phyloP scores from a whole-genome alignment of 192 early-diverging fungal genomes.

The Podila epigama region DNA sequence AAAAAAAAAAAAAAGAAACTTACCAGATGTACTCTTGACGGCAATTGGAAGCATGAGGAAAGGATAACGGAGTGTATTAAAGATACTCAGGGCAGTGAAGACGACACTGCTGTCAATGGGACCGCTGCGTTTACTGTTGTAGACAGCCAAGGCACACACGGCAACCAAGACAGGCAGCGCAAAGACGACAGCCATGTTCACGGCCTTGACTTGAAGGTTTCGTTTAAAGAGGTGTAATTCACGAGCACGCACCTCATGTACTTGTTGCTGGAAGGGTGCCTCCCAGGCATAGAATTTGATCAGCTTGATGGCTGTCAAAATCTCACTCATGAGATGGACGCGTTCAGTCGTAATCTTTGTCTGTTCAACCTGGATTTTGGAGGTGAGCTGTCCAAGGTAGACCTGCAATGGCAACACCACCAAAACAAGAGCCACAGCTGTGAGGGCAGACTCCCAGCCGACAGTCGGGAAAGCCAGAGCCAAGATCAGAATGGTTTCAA shows the following conservation, averaged over 20 bases:
- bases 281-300: conserved; percentile 72
- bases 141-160: conserved; percentile 40
- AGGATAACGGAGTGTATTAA: conserved; percentile 55
- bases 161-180: conserved; percentile 45
- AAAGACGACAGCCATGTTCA: conserved; percentile 72
- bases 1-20: neutral
- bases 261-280: conserved; percentile 40
- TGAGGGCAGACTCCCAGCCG: conserved; percentile 47
- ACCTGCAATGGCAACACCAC: conserved; percentile 65
- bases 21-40: conserved; percentile 41
- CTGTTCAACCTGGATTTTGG: conserved; percentile 48
- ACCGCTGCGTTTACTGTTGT: conserved; percentile 32
- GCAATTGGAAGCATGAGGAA: conserved; percentile 53
- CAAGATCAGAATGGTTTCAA: conserved; percentile 59
- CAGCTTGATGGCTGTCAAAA: conserved; percentile 62
- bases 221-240: conserved; percentile 12
- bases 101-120: conserved; percentile 38
- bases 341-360: conserved; percentile 59
- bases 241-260: conserved; percentile 54
- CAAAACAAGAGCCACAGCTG: conserved; percentile 56
- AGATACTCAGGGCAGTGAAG: conserved; percentile 57
- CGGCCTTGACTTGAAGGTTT: conserved; percentile 64
- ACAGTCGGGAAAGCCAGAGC: conserved; percentile 57
- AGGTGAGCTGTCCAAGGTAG: conserved; percentile 53
- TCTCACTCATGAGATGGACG: conserved; percentile 65